phyloP scores from a whole-genome alignment of 1,284 basidiomycete genomes.

The Clitocybe nebularis region DNA sequence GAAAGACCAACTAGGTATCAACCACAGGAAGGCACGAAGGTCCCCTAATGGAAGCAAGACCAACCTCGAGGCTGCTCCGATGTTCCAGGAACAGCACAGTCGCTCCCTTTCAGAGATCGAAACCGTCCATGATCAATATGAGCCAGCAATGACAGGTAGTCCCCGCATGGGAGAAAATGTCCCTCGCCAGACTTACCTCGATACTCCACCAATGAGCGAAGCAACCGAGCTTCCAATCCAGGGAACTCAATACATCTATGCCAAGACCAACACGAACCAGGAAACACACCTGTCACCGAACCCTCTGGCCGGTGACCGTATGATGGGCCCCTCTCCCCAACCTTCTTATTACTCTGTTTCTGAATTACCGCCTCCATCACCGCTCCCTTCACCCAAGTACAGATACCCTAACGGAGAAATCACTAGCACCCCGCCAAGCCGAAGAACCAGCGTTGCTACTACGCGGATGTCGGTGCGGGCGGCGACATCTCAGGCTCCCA shows the following conservation, averaged over 20 bases:
- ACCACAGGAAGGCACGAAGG: constrained; percentile 49
- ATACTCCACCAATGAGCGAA: constrained; percentile 32
- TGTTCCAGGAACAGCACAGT: constrained; percentile 60
- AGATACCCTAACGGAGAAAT: constrained; percentile 40
- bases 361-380: constrained; percentile 60
- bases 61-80: constrained; percentile 60
- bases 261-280: constrained; percentile 15
- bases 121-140: constrained; percentile 35
- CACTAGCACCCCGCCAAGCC: constrained; percentile 38
- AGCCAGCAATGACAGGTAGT: constrained; percentile 36
- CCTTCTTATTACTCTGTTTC: constrained; percentile 71
- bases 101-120: constrained; percentile 62
- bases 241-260: constrained; percentile 23
- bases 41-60: constrained; percentile 26
- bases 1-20: constrained; percentile 78
- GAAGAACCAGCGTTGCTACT: constrained; percentile 33
- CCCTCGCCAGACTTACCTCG: constrained; percentile 27
- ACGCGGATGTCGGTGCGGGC: constrained; percentile 23
- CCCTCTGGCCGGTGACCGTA: constrained; percentile 15
- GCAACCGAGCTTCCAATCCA: constrained; percentile 22
- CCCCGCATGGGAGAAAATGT: constrained; percentile 23
- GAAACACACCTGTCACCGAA: constrained; percentile 23
- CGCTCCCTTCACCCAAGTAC: constrained; percentile 50
- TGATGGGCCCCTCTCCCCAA: constrained; percentile 27
- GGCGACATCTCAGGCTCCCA: constrained; percentile 7